phyloP scores from a whole-genome alignment of 2,329 filamentous ascomycete species.

The Fusarium zealandicum region DNA sequence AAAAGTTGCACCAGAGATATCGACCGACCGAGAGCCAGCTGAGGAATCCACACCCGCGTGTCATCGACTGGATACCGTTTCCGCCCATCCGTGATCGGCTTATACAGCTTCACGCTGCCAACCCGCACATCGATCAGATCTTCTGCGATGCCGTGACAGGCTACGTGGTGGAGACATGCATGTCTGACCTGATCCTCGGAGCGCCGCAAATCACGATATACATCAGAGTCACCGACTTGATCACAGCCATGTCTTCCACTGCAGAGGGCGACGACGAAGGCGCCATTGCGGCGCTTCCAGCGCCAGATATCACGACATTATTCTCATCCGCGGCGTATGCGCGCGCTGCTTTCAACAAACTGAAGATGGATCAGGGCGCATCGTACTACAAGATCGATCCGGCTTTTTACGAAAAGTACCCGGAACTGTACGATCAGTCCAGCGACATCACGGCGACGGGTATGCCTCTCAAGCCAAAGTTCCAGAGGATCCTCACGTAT shows the following conservation, averaged over 20 bases:
- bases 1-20: constrained; percentile 41
- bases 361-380: constrained; percentile 45
- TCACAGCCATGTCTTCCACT: constrained; percentile 37
- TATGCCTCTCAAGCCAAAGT: constrained; percentile 41
- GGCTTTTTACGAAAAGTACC: constrained; percentile 44
- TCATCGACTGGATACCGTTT: constrained; percentile 46
- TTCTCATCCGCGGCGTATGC: constrained; percentile 39
- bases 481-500: constrained; percentile 42
- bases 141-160: constrained; percentile 46
- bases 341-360: constrained; percentile 36
- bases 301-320: constrained; percentile 32
- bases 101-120: constrained; percentile 43
- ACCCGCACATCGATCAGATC: constrained; percentile 44
- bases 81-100: constrained; percentile 41
- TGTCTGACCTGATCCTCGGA: constrained; percentile 40
- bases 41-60: constrained; percentile 35
- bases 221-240: constrained; percentile 43
- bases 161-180: constrained; percentile 43
- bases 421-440: constrained; percentile 41
- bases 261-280: background rate
- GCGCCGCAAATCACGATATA: constrained; percentile 41
- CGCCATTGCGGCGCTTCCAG: constrained; percentile 30
- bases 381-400: constrained; percentile 46
- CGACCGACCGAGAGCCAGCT: constrained; percentile 41
- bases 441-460: constrained; percentile 40